A percentile compares a stretch with the other conserved stretches of the same genome.
Evolutionary conservation across 106 monocot species (phyloP).

Genomic region (Gastrodia elata): DNA sequence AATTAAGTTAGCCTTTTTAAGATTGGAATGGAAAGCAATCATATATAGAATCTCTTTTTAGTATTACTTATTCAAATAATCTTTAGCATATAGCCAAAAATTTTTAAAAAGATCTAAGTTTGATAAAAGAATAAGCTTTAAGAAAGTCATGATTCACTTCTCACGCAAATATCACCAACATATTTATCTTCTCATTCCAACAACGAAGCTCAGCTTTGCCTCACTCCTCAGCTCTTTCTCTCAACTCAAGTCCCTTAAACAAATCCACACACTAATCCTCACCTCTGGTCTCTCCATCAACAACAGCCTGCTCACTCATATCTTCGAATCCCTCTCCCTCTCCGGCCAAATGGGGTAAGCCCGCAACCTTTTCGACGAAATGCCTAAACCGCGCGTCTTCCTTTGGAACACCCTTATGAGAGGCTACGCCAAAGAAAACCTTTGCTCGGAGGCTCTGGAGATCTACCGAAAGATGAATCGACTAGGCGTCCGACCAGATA

Average conservation of each 20-base stretch:
- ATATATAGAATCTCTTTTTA: too few species aligned
- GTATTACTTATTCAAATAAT: too few species aligned
- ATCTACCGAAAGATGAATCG: slow-evolving; percentile 13
- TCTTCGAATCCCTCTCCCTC: slow-evolving; percentile 12
- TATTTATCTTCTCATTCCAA: neutral
- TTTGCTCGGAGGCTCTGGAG: slow-evolving; percentile 4
- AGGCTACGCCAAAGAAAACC: slow-evolving; percentile 11
- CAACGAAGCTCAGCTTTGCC: slow-evolving; percentile 10
- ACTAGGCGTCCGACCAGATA: slow-evolving; percentile 17
- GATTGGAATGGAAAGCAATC: too few species aligned
- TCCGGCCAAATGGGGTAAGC: slow-evolving; percentile 10
- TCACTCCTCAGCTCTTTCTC: slow-evolving; percentile 9
- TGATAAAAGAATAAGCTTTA: too few species aligned
- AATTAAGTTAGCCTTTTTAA: too few species aligned
- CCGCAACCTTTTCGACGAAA: slow-evolving; percentile 24
- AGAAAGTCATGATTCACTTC: too few species aligned
- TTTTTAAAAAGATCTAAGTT: too few species aligned
- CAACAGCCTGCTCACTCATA: slow-evolving; percentile 24
- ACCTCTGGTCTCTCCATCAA: slow-evolving; percentile 27
- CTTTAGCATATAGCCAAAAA: too few species aligned
- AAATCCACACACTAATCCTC: slow-evolving; percentile 27
- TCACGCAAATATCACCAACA: too few species aligned
- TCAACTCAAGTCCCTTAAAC: slow-evolving; percentile 6
- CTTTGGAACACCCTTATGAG: slow-evolving; percentile 30
- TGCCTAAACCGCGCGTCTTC: slow-evolving; percentile 24